These are phyloP conservation scores for Lepidium aucheri DNA, from an alignment of 345 rosid species.

Conservation along the genomic window DNA sequence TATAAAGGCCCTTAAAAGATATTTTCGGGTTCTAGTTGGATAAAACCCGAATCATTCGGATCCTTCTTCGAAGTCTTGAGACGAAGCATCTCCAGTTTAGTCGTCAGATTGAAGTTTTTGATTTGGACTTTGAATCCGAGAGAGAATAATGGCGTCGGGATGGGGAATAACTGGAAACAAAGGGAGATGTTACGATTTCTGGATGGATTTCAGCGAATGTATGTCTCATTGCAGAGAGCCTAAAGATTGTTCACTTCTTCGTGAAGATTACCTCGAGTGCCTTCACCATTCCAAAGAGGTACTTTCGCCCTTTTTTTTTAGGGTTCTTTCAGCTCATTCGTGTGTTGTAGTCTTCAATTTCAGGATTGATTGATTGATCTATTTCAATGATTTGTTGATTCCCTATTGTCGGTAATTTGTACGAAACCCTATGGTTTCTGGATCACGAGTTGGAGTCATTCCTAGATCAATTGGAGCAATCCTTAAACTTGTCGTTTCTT, in stretches of 20 bases:
- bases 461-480: neutral
- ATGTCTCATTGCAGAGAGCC: slow-evolving; percentile 93
- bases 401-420: neutral
- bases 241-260: slow-evolving; percentile 82
- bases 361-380: neutral
- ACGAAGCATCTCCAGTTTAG: neutral
- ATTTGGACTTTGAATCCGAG: slow-evolving; percentile 33
- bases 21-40: neutral
- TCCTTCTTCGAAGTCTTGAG: neutral
- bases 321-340: neutral
- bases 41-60: neutral
- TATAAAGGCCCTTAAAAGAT: neutral
- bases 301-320: neutral
- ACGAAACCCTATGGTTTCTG: neutral
- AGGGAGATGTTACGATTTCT: slow-evolving; percentile 93
- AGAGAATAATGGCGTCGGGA: slow-evolving; percentile 65
- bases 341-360: neutral
- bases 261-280: slow-evolving; percentile 92
- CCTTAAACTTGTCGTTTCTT: neutral
- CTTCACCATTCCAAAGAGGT: slow-evolving; percentile 98
- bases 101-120: neutral
- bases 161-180: slow-evolving; percentile 97
- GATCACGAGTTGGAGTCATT: neutral
- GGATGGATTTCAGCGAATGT: slow-evolving; percentile 68
- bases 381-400: neutral